Conservation (phyloP, 2,329 filamentous ascomycete species). For the Sporothrix brasiliensis region DNA sequence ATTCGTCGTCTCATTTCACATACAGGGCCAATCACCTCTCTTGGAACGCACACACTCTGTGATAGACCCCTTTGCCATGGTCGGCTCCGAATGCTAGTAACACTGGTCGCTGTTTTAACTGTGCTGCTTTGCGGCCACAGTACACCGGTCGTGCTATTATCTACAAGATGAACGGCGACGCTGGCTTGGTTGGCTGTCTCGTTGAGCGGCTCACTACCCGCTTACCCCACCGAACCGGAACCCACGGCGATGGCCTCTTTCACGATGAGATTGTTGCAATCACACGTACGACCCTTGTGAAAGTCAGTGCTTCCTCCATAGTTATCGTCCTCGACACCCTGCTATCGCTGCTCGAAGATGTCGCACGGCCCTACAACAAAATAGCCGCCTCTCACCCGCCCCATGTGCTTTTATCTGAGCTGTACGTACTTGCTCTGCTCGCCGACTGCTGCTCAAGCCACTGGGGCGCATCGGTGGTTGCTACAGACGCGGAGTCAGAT, state of each 20-base stretch:
- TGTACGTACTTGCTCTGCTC: conserved; percentile 64
- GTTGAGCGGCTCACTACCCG: conserved; percentile 65
- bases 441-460: conserved; percentile 67
- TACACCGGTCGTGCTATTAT: conserved; percentile 13
- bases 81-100: conserved; percentile 14
- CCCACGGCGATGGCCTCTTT: conserved; percentile 57
- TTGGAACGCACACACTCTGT: not conserved
- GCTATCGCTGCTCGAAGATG: conserved; percentile 60
- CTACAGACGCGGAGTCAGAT: conserved; percentile 36
- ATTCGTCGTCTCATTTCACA: not conserved
- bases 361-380: conserved; percentile 56
- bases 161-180: conserved; percentile 60
- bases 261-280: conserved; percentile 65
- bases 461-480: conserved; percentile 50
- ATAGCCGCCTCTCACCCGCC: conserved; percentile 56
- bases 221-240: conserved; percentile 66
- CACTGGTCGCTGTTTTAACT: conserved; percentile 6
- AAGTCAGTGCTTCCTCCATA: conserved; percentile 60
- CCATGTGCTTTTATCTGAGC: conserved; percentile 65
- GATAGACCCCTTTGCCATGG: conserved; percentile 28
- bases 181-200: conserved; percentile 62
- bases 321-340: conserved; percentile 60
- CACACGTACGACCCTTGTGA: conserved; percentile 63
- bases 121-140: conserved; percentile 11
- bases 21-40: not conserved